These are phyloP conservation scores for Cladosporium halotolerans DNA, from an alignment of 2,329 filamentous ascomycete genomes.

Conservation along the genomic window DNA sequence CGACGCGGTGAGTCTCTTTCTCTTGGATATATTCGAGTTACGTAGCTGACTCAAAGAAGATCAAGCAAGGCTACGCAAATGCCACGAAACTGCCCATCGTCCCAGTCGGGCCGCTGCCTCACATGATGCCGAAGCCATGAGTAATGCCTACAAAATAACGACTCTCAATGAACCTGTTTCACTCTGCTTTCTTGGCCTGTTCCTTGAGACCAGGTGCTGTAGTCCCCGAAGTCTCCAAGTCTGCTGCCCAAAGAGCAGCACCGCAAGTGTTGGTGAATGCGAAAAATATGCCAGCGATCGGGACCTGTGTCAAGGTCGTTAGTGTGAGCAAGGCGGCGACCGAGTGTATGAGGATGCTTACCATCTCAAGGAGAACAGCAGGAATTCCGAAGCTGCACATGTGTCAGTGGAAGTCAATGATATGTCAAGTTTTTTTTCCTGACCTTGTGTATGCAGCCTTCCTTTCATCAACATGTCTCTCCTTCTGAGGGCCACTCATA, in stretches of 20 bases:
- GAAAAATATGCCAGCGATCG: conserved; percentile 75
- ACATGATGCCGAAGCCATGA: conserved; percentile 9
- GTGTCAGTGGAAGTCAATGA: not conserved
- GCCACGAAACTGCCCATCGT: conserved; percentile 6
- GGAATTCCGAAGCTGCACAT: conserved; percentile 58
- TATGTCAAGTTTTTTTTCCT: conserved; percentile 31
- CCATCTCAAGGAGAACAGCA: conserved; percentile 73
- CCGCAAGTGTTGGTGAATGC: conserved; percentile 88
- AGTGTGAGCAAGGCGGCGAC: no score
- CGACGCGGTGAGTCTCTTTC: conserved; percentile 18
- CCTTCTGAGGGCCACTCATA: conserved; percentile 61
- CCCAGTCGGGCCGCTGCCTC: conserved; percentile 6
- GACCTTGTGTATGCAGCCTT: conserved; percentile 75
- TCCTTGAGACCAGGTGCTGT: conserved; percentile 30
- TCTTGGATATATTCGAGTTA: not conserved
- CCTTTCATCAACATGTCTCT: conserved; percentile 64
- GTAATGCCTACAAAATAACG: not conserved
- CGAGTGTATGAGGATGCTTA: not conserved
- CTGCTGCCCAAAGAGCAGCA: conserved; percentile 89
- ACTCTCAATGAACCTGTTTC: not conserved
- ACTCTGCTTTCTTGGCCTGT: conserved; percentile 18
- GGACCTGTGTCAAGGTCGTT: conserved; percentile 40
- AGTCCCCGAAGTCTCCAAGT: conserved; percentile 29
- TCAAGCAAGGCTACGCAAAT: conserved; percentile 8
- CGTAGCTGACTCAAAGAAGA: not conserved